Percentiles rank a stretch among this genome's conserved stretches.
These are phyloP conservation scores for Nannochloropsis gaditana DNA, from an alignment of 108 stramenopile species.

Conservation along the genomic window DNA sequence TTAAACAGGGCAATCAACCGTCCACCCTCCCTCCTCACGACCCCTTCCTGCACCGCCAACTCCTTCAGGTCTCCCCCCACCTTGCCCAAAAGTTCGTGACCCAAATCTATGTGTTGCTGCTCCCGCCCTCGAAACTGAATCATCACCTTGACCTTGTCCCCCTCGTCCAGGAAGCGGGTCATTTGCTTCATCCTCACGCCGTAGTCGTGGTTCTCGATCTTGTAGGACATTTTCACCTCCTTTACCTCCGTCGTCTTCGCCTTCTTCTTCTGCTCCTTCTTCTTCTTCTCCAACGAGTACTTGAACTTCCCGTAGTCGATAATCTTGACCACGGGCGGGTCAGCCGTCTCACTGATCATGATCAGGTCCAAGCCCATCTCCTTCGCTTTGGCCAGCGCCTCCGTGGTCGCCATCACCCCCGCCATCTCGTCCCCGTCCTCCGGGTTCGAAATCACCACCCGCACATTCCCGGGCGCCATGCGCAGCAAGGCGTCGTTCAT, in stretches of 20 bases:
- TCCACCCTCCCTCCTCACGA: not conserved
- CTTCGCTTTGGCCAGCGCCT: conserved; percentile 76
- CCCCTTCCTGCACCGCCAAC: conserved; percentile 5
- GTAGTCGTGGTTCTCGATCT: conserved; percentile 91
- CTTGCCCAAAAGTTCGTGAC: conserved; percentile 30
- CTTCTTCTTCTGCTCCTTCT: conserved; percentile 88
- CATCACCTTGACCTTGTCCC: conserved; percentile 42
- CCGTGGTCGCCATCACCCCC: conserved; percentile 71
- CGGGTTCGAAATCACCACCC: conserved; percentile 59
- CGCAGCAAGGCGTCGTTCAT: conserved; percentile 9
- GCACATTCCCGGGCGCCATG: conserved; percentile 45
- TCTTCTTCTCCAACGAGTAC: conserved; percentile 80
- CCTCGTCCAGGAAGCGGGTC: conserved; percentile 56
- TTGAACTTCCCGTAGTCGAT: conserved; percentile 84
- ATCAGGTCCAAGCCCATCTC: conserved; percentile 80
- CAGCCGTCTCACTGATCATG: conserved; percentile 68
- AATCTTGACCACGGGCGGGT: conserved; percentile 88
- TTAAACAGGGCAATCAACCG: not conserved
- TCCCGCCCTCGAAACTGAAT: conserved; percentile 49
- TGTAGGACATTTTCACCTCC: conserved; percentile 93
- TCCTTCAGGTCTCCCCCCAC: conserved; percentile 30
- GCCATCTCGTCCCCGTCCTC: conserved; percentile 76
- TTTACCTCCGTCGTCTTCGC: conserved; percentile 83
- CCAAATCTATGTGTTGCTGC: conserved; percentile 53
- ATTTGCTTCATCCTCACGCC: conserved; percentile 75